These are phyloP conservation scores for Daldinia concentrica DNA, from an alignment of 495 filamentous ascomycete genomes.

Conservation along the genomic window DNA sequence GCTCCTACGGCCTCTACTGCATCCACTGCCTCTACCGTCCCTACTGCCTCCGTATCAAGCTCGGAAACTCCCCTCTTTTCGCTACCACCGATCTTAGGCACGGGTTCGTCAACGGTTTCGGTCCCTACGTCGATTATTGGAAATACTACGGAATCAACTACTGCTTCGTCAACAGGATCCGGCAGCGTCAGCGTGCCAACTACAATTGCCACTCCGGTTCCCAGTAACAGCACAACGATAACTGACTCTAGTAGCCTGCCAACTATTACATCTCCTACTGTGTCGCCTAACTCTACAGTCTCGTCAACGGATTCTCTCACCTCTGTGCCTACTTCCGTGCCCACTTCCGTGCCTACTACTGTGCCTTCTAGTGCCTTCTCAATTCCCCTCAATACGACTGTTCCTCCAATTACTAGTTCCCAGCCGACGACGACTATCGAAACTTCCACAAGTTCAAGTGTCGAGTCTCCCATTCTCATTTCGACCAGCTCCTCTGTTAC, in stretches of 20 bases:
- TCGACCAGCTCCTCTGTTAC: conserved; percentile 11
- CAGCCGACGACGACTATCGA: conserved; percentile 21
- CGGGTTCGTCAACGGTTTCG: conserved; percentile 19
- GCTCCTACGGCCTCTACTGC: conserved; percentile 26
- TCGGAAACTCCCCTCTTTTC: background rate
- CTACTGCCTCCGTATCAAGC: conserved; percentile 16
- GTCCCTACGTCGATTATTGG: conserved; percentile 15
- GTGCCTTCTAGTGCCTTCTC: conserved; percentile 26
- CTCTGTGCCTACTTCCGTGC: conserved; percentile 24
- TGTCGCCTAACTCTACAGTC: conserved; percentile 32
- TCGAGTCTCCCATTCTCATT: conserved; percentile 11
- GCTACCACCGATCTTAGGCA: conserved; percentile 24
- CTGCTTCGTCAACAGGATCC: conserved; percentile 3
- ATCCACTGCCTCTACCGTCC: background rate
- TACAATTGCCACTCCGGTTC: background rate
- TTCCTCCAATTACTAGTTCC: conserved; percentile 24
- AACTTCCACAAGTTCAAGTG: conserved; percentile 7
- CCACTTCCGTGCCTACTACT: conserved; percentile 5
- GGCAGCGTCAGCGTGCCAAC: conserved; percentile 20
- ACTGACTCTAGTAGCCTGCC: conserved; percentile 31
- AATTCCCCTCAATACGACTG: conserved; percentile 39
- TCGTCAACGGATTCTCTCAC: conserved; percentile 29
- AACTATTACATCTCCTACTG: conserved; percentile 20
- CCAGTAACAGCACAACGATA: conserved; percentile 23
- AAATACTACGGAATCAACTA: conserved; percentile 35